These are phyloP conservation scores for Pyricularia sp. DNA, from an alignment of 2,329 filamentous ascomycete genomes.

Conservation along the genomic window DNA sequence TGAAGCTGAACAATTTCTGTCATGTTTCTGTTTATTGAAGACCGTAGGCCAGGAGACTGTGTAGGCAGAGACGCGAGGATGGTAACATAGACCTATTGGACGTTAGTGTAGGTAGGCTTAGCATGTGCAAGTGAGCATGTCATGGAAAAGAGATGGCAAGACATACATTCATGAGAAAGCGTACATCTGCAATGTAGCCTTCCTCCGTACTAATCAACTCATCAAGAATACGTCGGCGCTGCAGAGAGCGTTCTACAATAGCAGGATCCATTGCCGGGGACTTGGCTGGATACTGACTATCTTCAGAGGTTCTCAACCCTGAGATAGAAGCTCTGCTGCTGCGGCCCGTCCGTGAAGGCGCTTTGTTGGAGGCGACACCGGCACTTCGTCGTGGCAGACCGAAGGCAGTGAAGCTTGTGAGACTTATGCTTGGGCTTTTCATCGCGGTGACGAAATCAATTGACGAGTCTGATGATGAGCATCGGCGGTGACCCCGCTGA, in stretches of 20 bases:
- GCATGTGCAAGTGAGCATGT: not conserved
- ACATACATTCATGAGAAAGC: slow-evolving; percentile 74
- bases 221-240: slow-evolving; percentile 71
- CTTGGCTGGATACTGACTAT: slow-evolving; percentile 52
- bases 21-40: slow-evolving; percentile 70
- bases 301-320: slow-evolving; percentile 53
- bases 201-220: slow-evolving; percentile 83
- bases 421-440: slow-evolving; percentile 71
- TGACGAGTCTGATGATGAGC: slow-evolving; percentile 64
- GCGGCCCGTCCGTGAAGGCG: slow-evolving; percentile 50
- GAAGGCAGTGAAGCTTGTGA: slow-evolving; percentile 61
- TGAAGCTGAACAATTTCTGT: slow-evolving; percentile 76
- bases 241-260: slow-evolving; percentile 61
- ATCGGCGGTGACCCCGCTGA: slow-evolving; percentile 28
- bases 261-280: slow-evolving; percentile 50
- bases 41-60: slow-evolving; percentile 52
- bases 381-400: slow-evolving; percentile 45
- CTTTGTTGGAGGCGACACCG: slow-evolving; percentile 41
- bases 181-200: slow-evolving; percentile 78
- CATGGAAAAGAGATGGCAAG: not conserved
- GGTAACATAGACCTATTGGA: slow-evolving; percentile 60
- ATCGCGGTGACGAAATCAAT: slow-evolving; percentile 72
- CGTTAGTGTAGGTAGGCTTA: slow-evolving; percentile 5
- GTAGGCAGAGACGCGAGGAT: slow-evolving; percentile 63
- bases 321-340: slow-evolving; percentile 54